These are phyloP conservation scores for Leishmania major DNA, from an alignment of 208 protist species.

Conservation along the genomic window DNA sequence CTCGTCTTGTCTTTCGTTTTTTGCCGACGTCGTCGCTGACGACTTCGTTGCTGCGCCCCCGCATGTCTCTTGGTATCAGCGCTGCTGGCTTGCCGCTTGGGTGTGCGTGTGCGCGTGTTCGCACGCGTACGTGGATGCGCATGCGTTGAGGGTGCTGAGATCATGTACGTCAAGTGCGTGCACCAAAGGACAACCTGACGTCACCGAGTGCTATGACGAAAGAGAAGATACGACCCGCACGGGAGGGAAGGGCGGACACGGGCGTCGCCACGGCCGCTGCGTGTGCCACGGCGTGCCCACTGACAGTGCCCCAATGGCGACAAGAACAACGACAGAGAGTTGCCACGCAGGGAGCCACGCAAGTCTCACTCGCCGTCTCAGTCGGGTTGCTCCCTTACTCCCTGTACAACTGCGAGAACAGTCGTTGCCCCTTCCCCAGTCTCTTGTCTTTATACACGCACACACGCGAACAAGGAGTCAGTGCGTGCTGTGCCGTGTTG, in stretches of 20 bases:
- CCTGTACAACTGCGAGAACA: not conserved
- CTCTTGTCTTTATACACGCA: not conserved
- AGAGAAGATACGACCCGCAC: not conserved
- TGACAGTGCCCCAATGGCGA: not conserved
- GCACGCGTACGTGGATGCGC: not conserved
- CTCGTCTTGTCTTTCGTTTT: not conserved
- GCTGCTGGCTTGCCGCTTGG: not conserved
- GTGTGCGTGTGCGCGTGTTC: not conserved
- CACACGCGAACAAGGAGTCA: not conserved
- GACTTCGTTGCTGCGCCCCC: not conserved
- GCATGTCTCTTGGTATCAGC: not conserved
- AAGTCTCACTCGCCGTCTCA: not conserved
- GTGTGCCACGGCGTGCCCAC: not conserved
- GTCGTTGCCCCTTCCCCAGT: not conserved
- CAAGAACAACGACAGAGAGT: not conserved
- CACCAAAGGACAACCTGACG: not conserved
- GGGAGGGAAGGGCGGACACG: not conserved
- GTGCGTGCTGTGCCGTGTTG: not conserved
- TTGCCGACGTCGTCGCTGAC: not conserved
- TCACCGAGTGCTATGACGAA: not conserved
- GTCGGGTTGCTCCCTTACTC: not conserved
- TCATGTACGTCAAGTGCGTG: not conserved
- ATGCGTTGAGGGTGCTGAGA: not conserved
- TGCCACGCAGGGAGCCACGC: not conserved
- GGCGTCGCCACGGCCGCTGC: not conserved